Conservation (phyloP, 805 yeast genomes). For the Ascoidea rubescens region DNA sequence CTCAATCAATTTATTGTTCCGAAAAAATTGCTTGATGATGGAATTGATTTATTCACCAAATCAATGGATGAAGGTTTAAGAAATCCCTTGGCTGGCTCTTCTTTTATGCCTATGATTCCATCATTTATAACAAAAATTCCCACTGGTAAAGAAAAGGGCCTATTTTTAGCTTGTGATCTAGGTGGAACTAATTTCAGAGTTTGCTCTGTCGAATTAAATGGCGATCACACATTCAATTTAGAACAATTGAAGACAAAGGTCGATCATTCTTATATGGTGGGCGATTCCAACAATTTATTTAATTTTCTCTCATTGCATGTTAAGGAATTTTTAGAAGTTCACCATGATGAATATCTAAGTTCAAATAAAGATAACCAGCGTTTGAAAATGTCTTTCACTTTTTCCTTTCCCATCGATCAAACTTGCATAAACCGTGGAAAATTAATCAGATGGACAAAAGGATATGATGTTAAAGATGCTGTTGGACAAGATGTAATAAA, state of each 20-base stretch:
- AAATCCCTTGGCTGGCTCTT: slow-evolving; percentile 23
- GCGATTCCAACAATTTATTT: slow-evolving; percentile 57
- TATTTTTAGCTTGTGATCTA: slow-evolving; percentile 78
- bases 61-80: slow-evolving; percentile 49
- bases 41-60: slow-evolving; percentile 41
- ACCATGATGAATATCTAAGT: slow-evolving; percentile 27
- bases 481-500: slow-evolving; percentile 58
- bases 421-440: slow-evolving; percentile 67
- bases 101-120: slow-evolving; percentile 79
- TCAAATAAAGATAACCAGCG: not conserved
- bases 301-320: slow-evolving; percentile 63
- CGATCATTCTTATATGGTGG: slow-evolving; percentile 62
- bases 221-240: slow-evolving; percentile 66
- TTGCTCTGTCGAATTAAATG: slow-evolving; percentile 68
- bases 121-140: slow-evolving; percentile 80
- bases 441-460: slow-evolving; percentile 92
- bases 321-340: slow-evolving; percentile 44
- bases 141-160: slow-evolving; percentile 71
- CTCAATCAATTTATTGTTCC: slow-evolving; percentile 27
- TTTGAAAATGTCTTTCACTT: slow-evolving; percentile 80
- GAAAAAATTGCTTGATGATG: slow-evolving; percentile 27
- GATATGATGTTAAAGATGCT: slow-evolving; percentile 75
- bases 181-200: slow-evolving; percentile 97
- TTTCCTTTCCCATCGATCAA: slow-evolving; percentile 87
- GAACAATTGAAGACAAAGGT: slow-evolving; percentile 69